Conservation (phyloP, 202 grass and related monocot genomes). For the Setaria italica region DNA sequence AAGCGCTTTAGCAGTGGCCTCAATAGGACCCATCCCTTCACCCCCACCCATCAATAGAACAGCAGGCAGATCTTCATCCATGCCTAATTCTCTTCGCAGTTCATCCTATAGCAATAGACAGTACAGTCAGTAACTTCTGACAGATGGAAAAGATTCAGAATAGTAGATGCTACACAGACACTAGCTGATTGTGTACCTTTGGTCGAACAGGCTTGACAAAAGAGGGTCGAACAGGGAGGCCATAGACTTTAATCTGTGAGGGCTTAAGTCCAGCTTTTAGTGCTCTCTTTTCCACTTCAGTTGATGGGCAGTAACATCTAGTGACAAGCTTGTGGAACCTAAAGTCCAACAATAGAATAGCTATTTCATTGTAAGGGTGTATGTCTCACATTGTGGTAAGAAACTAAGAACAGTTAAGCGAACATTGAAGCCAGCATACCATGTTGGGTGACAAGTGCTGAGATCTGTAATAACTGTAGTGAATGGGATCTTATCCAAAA, state of each 20-base stretch:
- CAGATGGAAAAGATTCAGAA: slow-evolving; percentile 11
- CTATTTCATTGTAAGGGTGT: slow-evolving; percentile 67
- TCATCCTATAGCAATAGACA: slow-evolving; percentile 62
- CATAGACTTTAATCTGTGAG: slow-evolving; percentile 94
- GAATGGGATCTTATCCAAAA: slow-evolving; percentile 96
- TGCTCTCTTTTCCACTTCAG: slow-evolving; percentile 92
- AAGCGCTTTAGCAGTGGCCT: slow-evolving; percentile 88
- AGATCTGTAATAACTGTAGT: slow-evolving; percentile 98
- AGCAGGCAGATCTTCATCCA: slow-evolving; percentile 89
- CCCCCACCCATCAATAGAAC: slow-evolving; percentile 97
- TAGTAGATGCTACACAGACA: not conserved
- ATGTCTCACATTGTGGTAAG: slow-evolving; percentile 32
- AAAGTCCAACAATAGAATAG: slow-evolving; percentile 52
- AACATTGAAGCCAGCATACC: slow-evolving; percentile 70
- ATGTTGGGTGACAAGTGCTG: slow-evolving; percentile 98
- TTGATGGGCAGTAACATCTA: slow-evolving; percentile 97
- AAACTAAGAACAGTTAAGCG: slow-evolving; percentile 30
- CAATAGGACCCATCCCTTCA: slow-evolving; percentile 99
- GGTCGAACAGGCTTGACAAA: slow-evolving; percentile 86
- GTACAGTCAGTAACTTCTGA: slow-evolving; percentile 14
- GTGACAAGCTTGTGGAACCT: slow-evolving; percentile 99
- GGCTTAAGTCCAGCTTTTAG: slow-evolving; percentile 85
- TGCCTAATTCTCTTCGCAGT: slow-evolving; percentile 81
- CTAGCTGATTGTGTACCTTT: slow-evolving; percentile 60
- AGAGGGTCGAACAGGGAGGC: slow-evolving; percentile 95